phyloP scores from a whole-genome alignment of 2,329 filamentous ascomycete genomes.

The Alternaria ethzedia region DNA sequence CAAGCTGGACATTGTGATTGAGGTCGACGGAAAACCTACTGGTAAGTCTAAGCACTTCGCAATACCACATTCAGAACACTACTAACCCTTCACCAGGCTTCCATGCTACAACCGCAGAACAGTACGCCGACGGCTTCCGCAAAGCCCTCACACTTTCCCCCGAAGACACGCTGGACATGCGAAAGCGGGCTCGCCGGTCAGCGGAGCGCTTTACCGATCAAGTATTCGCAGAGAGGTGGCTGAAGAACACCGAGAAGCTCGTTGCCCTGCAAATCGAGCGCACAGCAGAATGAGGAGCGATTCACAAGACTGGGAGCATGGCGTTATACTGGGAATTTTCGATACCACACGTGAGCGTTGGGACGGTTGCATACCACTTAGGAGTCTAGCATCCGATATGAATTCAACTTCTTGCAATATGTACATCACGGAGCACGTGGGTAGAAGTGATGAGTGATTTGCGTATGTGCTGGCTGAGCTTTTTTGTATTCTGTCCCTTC shows the following conservation, averaged over 20 bases:
- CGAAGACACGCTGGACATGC: slow-evolving; percentile 73
- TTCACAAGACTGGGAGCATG: not conserved
- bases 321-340: slow-evolving; percentile 1
- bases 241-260: slow-evolving; percentile 74
- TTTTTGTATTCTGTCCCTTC: not conserved
- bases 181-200: slow-evolving; percentile 76
- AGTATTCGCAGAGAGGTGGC: slow-evolving; percentile 82
- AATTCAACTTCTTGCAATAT: not conserved
- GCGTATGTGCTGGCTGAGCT: not conserved
- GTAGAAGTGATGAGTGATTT: not conserved
- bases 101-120: slow-evolving; percentile 76
- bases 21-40: slow-evolving; percentile 77
- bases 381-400: not conserved
- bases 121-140: slow-evolving; percentile 83
- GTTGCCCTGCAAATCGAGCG: slow-evolving; percentile 56
- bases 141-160: slow-evolving; percentile 72
- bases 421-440: not conserved
- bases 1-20: slow-evolving; percentile 88
- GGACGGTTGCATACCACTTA: slow-evolving; percentile 1
- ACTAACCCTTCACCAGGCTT: slow-evolving; percentile 65
- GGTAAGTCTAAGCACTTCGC: slow-evolving; percentile 55
- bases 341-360: slow-evolving; percentile 16
- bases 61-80: not conserved
- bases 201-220: slow-evolving; percentile 87
- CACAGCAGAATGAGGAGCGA: slow-evolving; percentile 9